These are phyloP conservation scores for Aspergillus sp. DNA, from an alignment of 2,329 filamentous ascomycete genomes.

Conservation along the genomic window DNA sequence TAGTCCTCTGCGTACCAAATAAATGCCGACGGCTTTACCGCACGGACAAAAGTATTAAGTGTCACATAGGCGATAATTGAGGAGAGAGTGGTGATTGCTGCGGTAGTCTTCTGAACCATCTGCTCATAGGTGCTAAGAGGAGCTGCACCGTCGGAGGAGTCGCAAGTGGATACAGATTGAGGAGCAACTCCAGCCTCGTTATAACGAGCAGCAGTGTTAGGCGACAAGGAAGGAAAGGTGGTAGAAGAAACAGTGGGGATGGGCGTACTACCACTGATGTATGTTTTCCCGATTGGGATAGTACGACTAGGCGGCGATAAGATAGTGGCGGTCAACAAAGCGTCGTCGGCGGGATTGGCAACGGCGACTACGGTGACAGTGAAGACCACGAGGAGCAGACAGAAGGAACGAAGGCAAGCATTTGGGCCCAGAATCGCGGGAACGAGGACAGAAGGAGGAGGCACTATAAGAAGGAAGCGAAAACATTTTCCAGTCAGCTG, in stretches of 20 bases:
- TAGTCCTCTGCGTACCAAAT: conserved; percentile 59
- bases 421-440: conserved; percentile 12
- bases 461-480: conserved; percentile 24
- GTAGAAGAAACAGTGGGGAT: neutral
- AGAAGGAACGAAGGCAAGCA: conserved; percentile 13
- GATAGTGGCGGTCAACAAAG: conserved; percentile 15
- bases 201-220: neutral
- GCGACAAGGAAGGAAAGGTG: neutral
- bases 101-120: conserved; percentile 43
- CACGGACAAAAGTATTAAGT: conserved; percentile 51
- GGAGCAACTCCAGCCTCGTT: conserved; percentile 5
- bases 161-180: neutral
- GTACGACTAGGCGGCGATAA: conserved; percentile 5
- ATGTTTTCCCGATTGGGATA: conserved; percentile 11
- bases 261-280: conserved; percentile 9
- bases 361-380: conserved; percentile 2
- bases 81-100: conserved; percentile 40
- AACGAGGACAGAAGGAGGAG: conserved; percentile 10
- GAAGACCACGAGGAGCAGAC: conserved; percentile 14
- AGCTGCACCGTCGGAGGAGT: conserved; percentile 12
- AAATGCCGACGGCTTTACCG: conserved; percentile 64
- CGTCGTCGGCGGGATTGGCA: conserved; percentile 9
- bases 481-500: conserved; percentile 19
- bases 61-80: conserved; percentile 44
- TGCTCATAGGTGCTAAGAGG: conserved; percentile 27